These are phyloP conservation scores for Talaromyces sp. DNA, from an alignment of 2,329 filamentous ascomycete genomes.

Conservation along the genomic window DNA sequence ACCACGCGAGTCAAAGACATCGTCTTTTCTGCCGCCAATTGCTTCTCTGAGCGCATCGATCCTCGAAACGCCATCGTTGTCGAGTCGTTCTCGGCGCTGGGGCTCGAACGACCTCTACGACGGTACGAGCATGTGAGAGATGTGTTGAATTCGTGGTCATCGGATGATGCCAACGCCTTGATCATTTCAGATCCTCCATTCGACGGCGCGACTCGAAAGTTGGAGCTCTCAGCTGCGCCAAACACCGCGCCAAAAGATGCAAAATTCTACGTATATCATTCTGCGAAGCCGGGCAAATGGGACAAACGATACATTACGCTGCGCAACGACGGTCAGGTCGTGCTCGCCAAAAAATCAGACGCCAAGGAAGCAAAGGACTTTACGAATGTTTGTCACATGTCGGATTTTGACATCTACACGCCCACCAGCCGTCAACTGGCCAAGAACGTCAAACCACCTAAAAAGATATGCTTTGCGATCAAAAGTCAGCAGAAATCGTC, in stretches of 20 bases:
- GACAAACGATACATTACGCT: constrained; percentile 77
- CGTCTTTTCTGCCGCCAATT: constrained; percentile 62
- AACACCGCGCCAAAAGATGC: constrained; percentile 61
- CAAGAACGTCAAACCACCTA: constrained; percentile 75
- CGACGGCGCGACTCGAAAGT: constrained; percentile 33
- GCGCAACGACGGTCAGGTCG: constrained; percentile 66
- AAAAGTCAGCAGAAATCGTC: constrained; percentile 88
- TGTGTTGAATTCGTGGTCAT: constrained; percentile 89
- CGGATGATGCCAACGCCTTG: constrained; percentile 71
- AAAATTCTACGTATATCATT: constrained; percentile 72
- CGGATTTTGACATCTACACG: constrained; percentile 87
- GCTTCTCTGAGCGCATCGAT: constrained; percentile 61
- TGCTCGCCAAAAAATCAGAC: constrained; percentile 62
- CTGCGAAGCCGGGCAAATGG: constrained; percentile 80
- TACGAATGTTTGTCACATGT: constrained; percentile 72
- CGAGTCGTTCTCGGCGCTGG: constrained; percentile 71
- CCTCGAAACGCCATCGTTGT: constrained; percentile 65
- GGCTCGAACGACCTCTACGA: constrained; percentile 76
- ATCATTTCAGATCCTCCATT: constrained; percentile 63
- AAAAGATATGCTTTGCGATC: constrained; percentile 78
- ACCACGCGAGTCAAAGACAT: constrained; percentile 73
- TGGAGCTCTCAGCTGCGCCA: constrained; percentile 64
- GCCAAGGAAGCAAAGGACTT: constrained; percentile 61
- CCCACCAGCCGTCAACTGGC: constrained; percentile 65
- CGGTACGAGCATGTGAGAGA: constrained; percentile 83